Conservation (phyloP, 2,329 filamentous ascomycete genomes). For the Corniculantispora saksenae region DNA sequence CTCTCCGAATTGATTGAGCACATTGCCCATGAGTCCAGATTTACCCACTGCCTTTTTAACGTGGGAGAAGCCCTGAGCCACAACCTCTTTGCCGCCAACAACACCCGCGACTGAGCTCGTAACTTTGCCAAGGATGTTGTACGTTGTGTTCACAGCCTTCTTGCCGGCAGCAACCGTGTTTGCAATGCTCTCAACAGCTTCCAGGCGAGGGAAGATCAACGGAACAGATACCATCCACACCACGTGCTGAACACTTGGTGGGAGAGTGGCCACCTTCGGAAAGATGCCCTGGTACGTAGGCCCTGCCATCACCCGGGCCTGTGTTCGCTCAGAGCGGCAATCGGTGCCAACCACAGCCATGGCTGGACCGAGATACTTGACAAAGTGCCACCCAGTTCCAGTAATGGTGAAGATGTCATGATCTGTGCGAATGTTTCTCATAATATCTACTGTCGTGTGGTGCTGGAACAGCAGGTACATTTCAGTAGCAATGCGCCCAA, state of each 20-base stretch:
- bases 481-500: constrained; percentile 89
- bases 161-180: constrained; percentile 93
- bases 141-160: constrained; percentile 93
- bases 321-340: constrained; percentile 87
- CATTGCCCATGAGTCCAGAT: constrained; percentile 90
- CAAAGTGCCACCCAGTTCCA: constrained; percentile 96
- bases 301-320: constrained; percentile 89
- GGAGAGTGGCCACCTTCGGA: constrained; percentile 88
- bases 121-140: constrained; percentile 93
- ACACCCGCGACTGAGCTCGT: constrained; percentile 94
- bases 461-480: constrained; percentile 99
- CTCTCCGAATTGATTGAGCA: constrained; percentile 94
- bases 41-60: constrained; percentile 98
- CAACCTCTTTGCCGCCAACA: constrained; percentile 90
- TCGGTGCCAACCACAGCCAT: constrained; percentile 89
- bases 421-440: constrained; percentile 86
- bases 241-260: constrained; percentile 92
- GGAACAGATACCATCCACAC: constrained; percentile 95
- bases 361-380: constrained; percentile 92
- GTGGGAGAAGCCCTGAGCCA: constrained; percentile 87
- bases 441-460: constrained; percentile 90
- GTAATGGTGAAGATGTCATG: constrained; percentile 94
- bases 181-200: constrained; percentile 87
- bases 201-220: constrained; percentile 84
- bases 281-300: constrained; percentile 97